Evolutionary conservation across 495 filamentous ascomycete genomes (phyloP).

Genomic region (Cryomyces antarcticus): DNA sequence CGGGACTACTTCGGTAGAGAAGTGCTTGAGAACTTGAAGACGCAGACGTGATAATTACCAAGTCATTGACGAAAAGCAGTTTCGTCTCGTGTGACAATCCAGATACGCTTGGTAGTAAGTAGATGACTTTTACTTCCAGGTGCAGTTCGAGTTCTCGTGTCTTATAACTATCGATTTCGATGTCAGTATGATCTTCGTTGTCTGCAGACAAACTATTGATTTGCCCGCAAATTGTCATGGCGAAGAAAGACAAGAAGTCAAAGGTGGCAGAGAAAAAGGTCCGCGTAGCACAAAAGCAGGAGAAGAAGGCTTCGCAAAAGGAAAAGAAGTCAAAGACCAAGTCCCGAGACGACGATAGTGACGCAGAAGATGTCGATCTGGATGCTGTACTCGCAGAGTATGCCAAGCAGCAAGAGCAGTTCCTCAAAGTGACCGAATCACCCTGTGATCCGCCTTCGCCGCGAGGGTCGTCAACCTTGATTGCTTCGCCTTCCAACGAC

Average conservation of each 20-base stretch:
- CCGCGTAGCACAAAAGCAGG: conserved; percentile 39
- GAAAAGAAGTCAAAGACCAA: conserved; percentile 42
- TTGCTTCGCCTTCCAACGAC: conserved; percentile 64
- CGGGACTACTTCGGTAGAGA: no score
- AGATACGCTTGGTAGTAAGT: no score
- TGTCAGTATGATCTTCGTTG: no score
- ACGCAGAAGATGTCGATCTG: conserved; percentile 81
- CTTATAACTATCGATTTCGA: no score
- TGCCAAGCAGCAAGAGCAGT: conserved; percentile 57
- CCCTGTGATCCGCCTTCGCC: conserved; percentile 54
- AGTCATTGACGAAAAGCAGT: no score
- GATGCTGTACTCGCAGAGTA: conserved; percentile 95
- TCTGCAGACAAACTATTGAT: no score
- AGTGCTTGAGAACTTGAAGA: no score
- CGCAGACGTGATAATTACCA: no score
- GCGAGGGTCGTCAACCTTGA: conserved; percentile 55
- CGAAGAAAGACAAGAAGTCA: conserved; percentile 34
- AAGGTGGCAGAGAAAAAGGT: conserved; percentile 41
- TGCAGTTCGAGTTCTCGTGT: no score
- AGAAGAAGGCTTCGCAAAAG: conserved; percentile 42
- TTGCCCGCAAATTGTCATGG: no score
- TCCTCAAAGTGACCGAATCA: conserved; percentile 79
- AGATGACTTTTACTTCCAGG: no score
- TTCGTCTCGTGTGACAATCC: no score
- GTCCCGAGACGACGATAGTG: conserved; percentile 43